Evolutionary conservation across 2,329 filamentous ascomycete genomes (phyloP).

Genomic region (Aspergillus sp.): DNA sequence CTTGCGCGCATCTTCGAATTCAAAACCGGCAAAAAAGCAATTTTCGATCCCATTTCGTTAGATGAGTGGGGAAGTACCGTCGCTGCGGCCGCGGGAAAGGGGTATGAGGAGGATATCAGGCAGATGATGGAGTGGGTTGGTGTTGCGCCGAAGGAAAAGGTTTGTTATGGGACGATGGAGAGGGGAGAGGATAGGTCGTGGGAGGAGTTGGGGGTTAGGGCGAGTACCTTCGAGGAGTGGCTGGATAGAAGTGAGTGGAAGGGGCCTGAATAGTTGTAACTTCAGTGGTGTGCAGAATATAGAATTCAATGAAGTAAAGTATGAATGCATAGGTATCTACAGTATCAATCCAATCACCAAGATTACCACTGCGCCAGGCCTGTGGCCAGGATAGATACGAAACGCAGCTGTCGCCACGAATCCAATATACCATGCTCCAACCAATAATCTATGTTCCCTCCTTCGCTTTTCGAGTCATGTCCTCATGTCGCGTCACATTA

Average conservation of each 20-base stretch:
- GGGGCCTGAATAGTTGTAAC: constrained; percentile 4
- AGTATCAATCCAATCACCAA: too few species aligned
- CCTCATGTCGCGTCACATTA: neutral
- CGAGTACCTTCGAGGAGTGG: constrained; percentile 14
- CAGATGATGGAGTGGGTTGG: constrained; percentile 18
- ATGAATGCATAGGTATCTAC: too few species aligned
- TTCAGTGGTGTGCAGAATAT: too few species aligned
- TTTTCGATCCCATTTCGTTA: constrained; percentile 7
- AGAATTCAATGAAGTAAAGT: too few species aligned
- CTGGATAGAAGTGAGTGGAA: constrained; percentile 9
- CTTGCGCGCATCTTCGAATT: constrained; percentile 7
- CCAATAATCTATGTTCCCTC: neutral
- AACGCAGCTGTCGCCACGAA: too few species aligned
- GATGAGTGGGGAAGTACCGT: constrained; percentile 9
- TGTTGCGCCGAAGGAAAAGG: constrained; percentile 10
- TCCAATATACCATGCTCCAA: neutral
- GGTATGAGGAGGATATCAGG: constrained; percentile 9
- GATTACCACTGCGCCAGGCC: too few species aligned
- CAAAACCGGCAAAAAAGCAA: constrained; percentile 5
- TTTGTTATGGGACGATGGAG: constrained; percentile 13
- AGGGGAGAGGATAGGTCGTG: constrained; percentile 5
- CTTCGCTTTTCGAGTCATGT: neutral
- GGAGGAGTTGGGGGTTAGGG: constrained; percentile 12
- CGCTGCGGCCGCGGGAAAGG: constrained; percentile 5
- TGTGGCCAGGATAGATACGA: too few species aligned